Conservation (phyloP, 768 basidiomycete species). For the Calvatia gigantea region DNA sequence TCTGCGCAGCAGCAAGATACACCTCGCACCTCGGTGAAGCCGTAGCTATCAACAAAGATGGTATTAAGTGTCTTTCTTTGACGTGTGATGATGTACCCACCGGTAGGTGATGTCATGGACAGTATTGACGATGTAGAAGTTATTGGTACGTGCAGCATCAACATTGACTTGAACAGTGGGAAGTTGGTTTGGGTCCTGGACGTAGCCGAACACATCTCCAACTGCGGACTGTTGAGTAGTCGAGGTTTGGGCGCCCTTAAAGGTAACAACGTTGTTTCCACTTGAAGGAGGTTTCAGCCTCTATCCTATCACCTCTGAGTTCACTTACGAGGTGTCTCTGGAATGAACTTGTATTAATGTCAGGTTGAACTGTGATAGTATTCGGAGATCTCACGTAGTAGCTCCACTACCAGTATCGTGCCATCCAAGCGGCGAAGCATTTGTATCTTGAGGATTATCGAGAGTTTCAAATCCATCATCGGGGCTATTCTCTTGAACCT, state of each 20-base stretch:
- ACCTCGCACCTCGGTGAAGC: constrained; percentile 48
- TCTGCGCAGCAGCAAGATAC: neutral
- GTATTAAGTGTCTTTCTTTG: neutral
- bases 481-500: constrained; percentile 43
- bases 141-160: constrained; percentile 48
- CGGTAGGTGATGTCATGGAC: constrained; percentile 45
- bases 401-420: constrained; percentile 27
- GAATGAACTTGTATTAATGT: neutral
- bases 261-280: constrained; percentile 30
- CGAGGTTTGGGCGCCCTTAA: constrained; percentile 28
- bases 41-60: constrained; percentile 27
- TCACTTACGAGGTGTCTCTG: constrained; percentile 11
- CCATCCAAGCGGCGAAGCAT: constrained; percentile 57
- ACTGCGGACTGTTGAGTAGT: constrained; percentile 34
- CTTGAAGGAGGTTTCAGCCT: constrained; percentile 8
- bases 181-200: constrained; percentile 25
- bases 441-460: constrained; percentile 48
- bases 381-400: constrained; percentile 13
- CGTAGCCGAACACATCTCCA: constrained; percentile 37
- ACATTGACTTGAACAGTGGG: constrained; percentile 41
- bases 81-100: constrained; percentile 1
- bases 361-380: neutral
- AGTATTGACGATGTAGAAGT: constrained; percentile 58
- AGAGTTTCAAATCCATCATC: constrained; percentile 47
- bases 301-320: neutral